Conservation (phyloP, 768 basidiomycete species). For the Serendipita sp. region DNA sequence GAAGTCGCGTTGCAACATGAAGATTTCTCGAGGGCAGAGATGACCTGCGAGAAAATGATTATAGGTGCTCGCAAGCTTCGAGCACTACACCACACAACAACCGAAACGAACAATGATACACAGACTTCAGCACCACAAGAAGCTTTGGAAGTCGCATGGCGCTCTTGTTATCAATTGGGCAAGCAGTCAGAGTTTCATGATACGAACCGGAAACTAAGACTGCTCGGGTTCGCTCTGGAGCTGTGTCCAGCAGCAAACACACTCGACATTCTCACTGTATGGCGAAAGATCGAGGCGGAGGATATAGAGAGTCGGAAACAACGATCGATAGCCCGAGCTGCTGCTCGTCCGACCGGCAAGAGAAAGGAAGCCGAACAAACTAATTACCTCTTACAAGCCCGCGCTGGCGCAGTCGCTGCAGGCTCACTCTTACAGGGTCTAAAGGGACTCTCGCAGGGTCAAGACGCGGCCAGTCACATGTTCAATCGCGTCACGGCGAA, state of each 20-base stretch:
- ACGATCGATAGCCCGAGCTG: conserved; percentile 5
- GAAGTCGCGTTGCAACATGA: conserved; percentile 71
- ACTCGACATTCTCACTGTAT: conserved; percentile 57
- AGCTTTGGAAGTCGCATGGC: conserved; percentile 76
- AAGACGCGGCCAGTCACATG: conserved; percentile 41
- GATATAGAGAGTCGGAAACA: conserved; percentile 35
- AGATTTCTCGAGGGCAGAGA: conserved; percentile 61
- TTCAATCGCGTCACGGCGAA: conserved; percentile 61
- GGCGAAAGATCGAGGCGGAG: conserved; percentile 59
- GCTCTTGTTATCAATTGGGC: conserved; percentile 75
- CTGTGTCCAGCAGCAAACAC: conserved; percentile 73
- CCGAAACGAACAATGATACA: conserved; percentile 17
- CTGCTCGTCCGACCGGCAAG: not conserved
- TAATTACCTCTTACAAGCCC: not conserved
- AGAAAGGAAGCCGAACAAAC: not conserved
- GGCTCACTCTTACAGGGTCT: not conserved
- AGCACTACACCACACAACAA: conserved; percentile 3
- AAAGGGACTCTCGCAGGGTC: conserved; percentile 5
- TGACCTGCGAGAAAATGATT: conserved; percentile 57
- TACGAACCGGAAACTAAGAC: conserved; percentile 42
- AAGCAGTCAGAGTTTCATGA: conserved; percentile 64
- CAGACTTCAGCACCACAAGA: conserved; percentile 26
- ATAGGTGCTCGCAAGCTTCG: conserved; percentile 38
- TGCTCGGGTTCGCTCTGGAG: conserved; percentile 70
- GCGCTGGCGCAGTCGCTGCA: not conserved